Evolutionary conservation across 345 rosid species (phyloP).

Genomic region (Corchorus capsularis): DNA sequence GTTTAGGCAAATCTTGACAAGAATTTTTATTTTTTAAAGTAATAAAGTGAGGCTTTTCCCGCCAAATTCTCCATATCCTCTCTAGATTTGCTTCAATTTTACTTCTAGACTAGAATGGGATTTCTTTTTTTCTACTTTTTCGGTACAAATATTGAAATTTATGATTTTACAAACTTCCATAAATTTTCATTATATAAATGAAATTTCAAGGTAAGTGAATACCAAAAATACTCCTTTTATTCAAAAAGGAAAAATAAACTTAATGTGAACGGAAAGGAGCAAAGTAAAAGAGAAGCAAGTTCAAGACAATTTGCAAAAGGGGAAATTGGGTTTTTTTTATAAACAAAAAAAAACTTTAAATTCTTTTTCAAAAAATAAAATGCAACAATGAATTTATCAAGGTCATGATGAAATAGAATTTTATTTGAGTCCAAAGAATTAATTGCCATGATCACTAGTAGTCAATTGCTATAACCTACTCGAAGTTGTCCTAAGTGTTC

Average conservation of each 20-base stretch:
- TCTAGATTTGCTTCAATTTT: not conserved
- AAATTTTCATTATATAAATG: not conserved
- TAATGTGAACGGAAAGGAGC: not conserved
- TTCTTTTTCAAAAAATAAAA: not conserved
- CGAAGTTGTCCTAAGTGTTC: not conserved
- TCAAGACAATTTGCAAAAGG: not conserved
- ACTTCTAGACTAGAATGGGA: not conserved
- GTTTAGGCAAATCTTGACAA: not conserved
- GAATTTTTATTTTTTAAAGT: not conserved
- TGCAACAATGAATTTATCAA: not conserved
- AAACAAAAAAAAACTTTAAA: not conserved
- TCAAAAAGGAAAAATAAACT: not conserved
- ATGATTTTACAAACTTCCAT: no score
- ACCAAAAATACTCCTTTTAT: not conserved
- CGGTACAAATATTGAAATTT: no score
- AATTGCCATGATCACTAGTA: not conserved
- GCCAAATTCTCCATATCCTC: not conserved
- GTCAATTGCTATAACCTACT: not conserved
- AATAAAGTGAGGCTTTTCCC: not conserved
- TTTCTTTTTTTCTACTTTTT: not conserved
- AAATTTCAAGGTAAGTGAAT: not conserved
- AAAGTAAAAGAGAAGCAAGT: not conserved
- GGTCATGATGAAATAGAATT: not conserved
- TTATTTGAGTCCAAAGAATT: not conserved
- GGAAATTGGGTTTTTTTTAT: not conserved